A percentile compares a stretch with the other conserved stretches of the same genome.
These are phyloP conservation scores for Xylaria multiplex DNA, from an alignment of 2,329 filamentous ascomycete species.

Conservation along the genomic window DNA sequence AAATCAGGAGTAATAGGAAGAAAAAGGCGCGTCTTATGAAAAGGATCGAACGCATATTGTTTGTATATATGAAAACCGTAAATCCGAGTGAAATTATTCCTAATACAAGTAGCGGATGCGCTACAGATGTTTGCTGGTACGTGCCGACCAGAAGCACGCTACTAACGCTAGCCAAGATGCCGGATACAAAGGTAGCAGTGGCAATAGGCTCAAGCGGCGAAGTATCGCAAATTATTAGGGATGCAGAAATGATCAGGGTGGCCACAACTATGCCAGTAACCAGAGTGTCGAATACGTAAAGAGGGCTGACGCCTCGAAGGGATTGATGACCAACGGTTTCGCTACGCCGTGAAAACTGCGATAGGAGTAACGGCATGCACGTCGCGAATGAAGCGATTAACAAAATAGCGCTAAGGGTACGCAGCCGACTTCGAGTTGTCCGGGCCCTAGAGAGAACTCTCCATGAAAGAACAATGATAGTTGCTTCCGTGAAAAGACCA, in stretches of 20 bases:
- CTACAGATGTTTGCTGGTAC: conserved; percentile 57
- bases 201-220: conserved; percentile 56
- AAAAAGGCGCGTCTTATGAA: conserved; percentile 56
- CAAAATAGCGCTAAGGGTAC: conserved; percentile 57
- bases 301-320: conserved; percentile 53
- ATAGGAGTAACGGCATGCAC: conserved; percentile 51
- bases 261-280: conserved; percentile 60
- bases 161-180: conserved; percentile 51
- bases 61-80: conserved; percentile 56
- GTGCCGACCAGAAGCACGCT: conserved; percentile 55
- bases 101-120: conserved; percentile 52
- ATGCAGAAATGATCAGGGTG: conserved; percentile 56
- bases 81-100: conserved; percentile 55
- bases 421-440: conserved; percentile 59
- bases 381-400: conserved; percentile 54
- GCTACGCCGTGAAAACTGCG: conserved; percentile 45
- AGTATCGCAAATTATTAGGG: conserved; percentile 59
- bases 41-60: conserved; percentile 56
- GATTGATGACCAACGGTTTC: conserved; percentile 43
- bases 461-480: conserved; percentile 61
- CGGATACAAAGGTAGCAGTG: conserved; percentile 57
- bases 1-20: conserved; percentile 51
- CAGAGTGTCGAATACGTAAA: conserved; percentile 61
- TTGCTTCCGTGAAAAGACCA: conserved; percentile 58
- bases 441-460: conserved; percentile 62